Evolutionary conservation across 2,329 filamentous ascomycete genomes (phyloP), one percentile per base, ranked within the genome.

Genomic region (Myotisia sp.): DNA sequence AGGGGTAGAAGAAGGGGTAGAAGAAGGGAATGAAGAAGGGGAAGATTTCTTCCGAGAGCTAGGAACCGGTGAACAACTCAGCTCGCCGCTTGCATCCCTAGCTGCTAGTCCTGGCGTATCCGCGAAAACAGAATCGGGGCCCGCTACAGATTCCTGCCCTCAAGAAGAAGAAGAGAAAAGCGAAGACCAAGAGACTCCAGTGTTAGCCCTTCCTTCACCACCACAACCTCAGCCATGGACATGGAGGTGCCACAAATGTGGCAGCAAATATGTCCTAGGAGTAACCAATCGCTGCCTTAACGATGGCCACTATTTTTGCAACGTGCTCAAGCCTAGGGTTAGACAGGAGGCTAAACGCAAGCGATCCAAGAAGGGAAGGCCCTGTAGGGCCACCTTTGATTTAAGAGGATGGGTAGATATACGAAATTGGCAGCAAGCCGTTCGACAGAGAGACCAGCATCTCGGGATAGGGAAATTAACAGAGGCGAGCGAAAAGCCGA

Each of bases 111-210:
- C n/a, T n/a, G n/a, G n/a, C n/a, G n/a, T n/a, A n/a, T n/a, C n/a
- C n/a, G n/a, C n/a, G n/a, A n/a, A n/a, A n/a, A n/a, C n/a, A n/a
- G n/a, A n/a, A n/a, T n/a, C n/a, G n/a, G n/a, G n/a, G n/a, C n/a
- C n/a, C n/a, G n/a, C n/a, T n/a, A n/a, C n/a, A n/a, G n/a, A n/a
- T n/a, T n/a, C n/a, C n/a, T n/a, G n/a, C n/a, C n/a, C n/a, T 43
- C 5, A 52, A 44, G 19, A 71, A 69, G 47, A 34, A 29, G 27
- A 22, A 21, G 38, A 35, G 7, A 19, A 32, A 17, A 5, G 18
- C 5, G 38, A 34, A 29, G 26, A 37, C n/a, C n/a, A n/a, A 10
- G 33, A 29, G 35, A 30, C 24, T 17, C 34, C 38, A 4, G 16
- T 31, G 5, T 6, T 16, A 5, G 10, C 22, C 7, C 21, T 22